Base-by-base conservation (phyloP, 306 rosid species). In the Prunus padus region DNA sequence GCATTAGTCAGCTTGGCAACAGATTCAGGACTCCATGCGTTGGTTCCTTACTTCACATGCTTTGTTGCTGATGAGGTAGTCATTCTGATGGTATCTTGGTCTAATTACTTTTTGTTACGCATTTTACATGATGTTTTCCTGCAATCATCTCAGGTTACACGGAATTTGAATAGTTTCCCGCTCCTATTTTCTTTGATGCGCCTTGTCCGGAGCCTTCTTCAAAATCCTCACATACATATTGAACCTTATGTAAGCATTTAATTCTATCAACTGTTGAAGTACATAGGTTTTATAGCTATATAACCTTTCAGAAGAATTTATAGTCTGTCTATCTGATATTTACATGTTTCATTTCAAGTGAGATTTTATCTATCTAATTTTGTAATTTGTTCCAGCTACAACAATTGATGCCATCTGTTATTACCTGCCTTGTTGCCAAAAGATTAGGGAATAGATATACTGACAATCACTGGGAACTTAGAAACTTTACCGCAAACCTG, bases 381-480 rank as follows among this genome's bases (percentile, higher is more conserved):
- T 69, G 71, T 44, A 67, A 65, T 62, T 49, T 78, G 52, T 55
- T 65, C 47, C 93, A 95, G 97, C 78, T 95, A 71, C 98, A 95
- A 83, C 98, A 95, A 76, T 67, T 95, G 89, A 90, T 95, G 97
- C 95, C 98, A 4, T 80, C 97, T 71, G 76, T 94, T 78, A 84
- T 94, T 79, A 94, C 98, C 73, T 94, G 97, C 89, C 80, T 87
- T 81, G 84, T 94, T 81, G 92, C 97, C 8, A 92, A 88, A 90
- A 83, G 82, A 85, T 75, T 94, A 45, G 98, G 96, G 77, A 90
- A 82, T 79, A 85, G 90, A 77, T 79, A 74, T 69, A 87, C 91
- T 75, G 96, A 94, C 84, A 83, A 90, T 65, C 97, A 94, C 70
- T 94, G 98, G 98, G 95, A 94, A 77, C 97, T 94, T 80, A 87